phyloP scores from a whole-genome alignment of 1,284 basidiomycete species.

The Ceratobasidium sp. region DNA sequence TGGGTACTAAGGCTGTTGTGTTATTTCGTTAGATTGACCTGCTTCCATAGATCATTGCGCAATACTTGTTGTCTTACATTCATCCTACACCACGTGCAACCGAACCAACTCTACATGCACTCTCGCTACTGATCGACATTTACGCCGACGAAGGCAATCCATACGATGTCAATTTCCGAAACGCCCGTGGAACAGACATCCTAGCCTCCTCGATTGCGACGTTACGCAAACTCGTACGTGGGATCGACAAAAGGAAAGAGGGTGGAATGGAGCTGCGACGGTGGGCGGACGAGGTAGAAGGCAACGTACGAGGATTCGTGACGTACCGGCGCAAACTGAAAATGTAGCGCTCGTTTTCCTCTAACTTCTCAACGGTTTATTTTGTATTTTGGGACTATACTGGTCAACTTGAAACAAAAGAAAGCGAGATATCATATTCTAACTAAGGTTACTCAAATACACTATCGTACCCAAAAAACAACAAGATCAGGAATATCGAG shows the following conservation, averaged over 20 bases:
- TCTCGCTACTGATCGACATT: constrained; percentile 92
- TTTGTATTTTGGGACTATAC: constrained; percentile 12
- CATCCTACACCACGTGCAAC: constrained; percentile 64
- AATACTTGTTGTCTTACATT: constrained; percentile 73
- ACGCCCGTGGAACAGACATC: constrained; percentile 67
- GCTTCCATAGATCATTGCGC: constrained; percentile 71
- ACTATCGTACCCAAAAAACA: constrained; percentile 34
- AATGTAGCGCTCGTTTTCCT: constrained; percentile 30
- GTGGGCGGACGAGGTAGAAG: constrained; percentile 79
- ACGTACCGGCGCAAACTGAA: constrained; percentile 80
- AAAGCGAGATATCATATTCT: constrained; percentile 33
- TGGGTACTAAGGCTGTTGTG: constrained; percentile 57
- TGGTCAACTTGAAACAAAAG: neutral
- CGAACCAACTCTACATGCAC: constrained; percentile 84
- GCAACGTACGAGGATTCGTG: constrained; percentile 92
- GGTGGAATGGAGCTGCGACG: constrained; percentile 65
- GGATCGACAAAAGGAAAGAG: constrained; percentile 70
- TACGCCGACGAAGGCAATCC: constrained; percentile 91
- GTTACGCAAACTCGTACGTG: constrained; percentile 71
- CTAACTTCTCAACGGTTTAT: neutral
- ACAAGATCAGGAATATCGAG: constrained; percentile 23
- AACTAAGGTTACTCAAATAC: constrained; percentile 35
- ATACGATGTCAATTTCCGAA: constrained; percentile 87
- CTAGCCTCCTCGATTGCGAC: constrained; percentile 70
- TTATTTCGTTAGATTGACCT: neutral